Evolutionary conservation across 1,139 yeast genomes (phyloP).

Genomic region (Blastobotrys serpentis): DNA sequence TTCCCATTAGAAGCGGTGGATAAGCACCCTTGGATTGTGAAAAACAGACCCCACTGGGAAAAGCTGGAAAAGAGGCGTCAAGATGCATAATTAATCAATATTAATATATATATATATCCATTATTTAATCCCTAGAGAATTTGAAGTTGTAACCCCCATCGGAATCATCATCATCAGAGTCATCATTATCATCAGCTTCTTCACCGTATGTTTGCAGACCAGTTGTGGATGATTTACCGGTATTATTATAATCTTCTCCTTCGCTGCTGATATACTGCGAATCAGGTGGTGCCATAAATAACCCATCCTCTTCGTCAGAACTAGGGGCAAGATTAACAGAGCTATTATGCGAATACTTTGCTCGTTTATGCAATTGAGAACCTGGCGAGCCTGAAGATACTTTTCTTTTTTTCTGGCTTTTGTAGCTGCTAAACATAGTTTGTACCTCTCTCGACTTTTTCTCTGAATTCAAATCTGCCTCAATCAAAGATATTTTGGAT

Average conservation of each 20-base stretch:
- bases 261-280: not conserved
- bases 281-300: conserved; percentile 10
- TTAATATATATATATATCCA: not conserved
- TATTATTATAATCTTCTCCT: not conserved
- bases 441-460: conserved; percentile 10
- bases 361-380: conserved; percentile 9
- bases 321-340: not conserved
- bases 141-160: conserved; percentile 22
- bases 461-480: not conserved
- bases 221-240: too few species aligned
- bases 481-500: conserved; percentile 10
- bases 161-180: conserved; percentile 21
- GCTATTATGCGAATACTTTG: conserved; percentile 3
- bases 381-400: not conserved
- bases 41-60: conserved; percentile 56
- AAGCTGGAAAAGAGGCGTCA: conserved; percentile 2
- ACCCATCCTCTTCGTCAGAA: conserved; percentile 8
- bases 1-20: conserved; percentile 59
- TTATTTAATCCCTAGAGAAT: conserved; percentile 14
- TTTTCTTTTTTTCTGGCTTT: too few species aligned
- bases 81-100: not conserved
- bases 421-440: conserved; percentile 14
- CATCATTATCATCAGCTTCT: conserved; percentile 4
- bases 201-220: too few species aligned
- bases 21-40: conserved; percentile 79